phyloP scores from a whole-genome alignment of 2,329 filamentous ascomycete species.

The Fusarium foetens region DNA sequence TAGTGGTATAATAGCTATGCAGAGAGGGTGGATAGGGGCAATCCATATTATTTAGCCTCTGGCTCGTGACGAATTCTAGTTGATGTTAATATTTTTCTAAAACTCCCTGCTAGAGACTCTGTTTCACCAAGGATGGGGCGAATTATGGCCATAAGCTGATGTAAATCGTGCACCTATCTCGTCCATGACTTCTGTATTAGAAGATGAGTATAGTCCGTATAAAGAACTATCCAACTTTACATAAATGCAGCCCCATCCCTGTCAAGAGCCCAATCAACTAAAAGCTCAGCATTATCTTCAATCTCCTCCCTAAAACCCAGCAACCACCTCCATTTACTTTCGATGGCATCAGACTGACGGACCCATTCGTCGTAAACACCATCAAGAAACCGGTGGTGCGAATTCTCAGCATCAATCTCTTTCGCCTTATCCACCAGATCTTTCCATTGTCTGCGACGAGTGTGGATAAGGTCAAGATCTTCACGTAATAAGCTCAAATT shows the following conservation, averaged over 20 bases:
- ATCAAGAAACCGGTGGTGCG: not conserved
- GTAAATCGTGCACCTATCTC: no score
- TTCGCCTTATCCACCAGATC: not conserved
- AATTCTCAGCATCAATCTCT: not conserved
- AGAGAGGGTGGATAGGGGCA: no score
- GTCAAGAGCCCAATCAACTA: not conserved
- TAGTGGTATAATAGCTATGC: not conserved
- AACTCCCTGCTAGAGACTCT: not conserved
- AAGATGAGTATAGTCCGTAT: no score
- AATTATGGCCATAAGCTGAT: not conserved
- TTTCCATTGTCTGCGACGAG: not conserved
- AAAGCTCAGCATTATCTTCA: not conserved
- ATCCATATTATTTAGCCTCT: no score
- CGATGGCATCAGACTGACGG: not conserved
- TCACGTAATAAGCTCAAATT: not conserved
- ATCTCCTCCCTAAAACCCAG: not conserved
- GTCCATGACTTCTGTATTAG: no score
- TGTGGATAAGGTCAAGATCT: not conserved
- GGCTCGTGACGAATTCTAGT: no score
- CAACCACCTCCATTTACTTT: not conserved
- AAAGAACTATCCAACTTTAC: fast-evolving
- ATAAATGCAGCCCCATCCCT: not conserved
- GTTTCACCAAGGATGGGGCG: no score
- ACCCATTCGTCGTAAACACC: not conserved
- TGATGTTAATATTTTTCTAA: no score